Evolutionary conservation across 2,329 filamentous ascomycete species (phyloP), one percentile per base, ranked within the genome.

Genomic region (Sphaerulina vaccinii): DNA sequence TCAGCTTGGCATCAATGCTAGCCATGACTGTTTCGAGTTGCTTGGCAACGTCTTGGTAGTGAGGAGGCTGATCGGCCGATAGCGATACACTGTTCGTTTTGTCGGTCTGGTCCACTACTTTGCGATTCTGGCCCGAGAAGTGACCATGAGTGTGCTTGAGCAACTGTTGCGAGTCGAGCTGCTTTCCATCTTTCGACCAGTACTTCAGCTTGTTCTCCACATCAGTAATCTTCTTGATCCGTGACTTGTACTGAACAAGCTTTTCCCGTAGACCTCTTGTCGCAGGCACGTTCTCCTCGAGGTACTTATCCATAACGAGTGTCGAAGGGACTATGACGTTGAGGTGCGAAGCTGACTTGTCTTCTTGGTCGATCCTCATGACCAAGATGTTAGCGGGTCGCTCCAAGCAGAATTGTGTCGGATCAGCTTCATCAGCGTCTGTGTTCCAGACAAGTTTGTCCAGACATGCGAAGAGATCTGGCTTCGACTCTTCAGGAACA

Each of bases 231-330:
- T 63, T 65, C 11, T 54, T 57, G 27, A 66, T 46, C 1, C 61
- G 57, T 23, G 49, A 48, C 43, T 68, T 68, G 39, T 64, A 65
- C 23, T 68, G 54, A 18, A 62, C 62, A 49, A 71, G 71, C 16
- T 73, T 61, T 19, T 61, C 55, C n/a, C 78, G 75, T 51, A 83
- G 74, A 7, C 73, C 70, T 37, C 71, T 71, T 13, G 78, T 73
- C 8, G 73, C 62, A 1, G 72, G 71, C 49, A 74, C 71, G 52
- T 78, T 80, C 55, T 73, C 70, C 42, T 78, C 71, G 39, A 84
- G 69, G 63, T 85, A 86, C 39, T 82, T 75, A 66, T 85, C 83
- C 3, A 79, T 74, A 57, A 81, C 83, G 61, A 82, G 76, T 1
- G 73, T 70, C 1, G 74, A 64, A 3, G 81, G 81, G 15, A 83